Percentiles rank a stretch among this genome's conserved stretches.
phyloP scores from a whole-genome alignment of 768 basidiomycete genomes.

The Phanerochaete carnosa region DNA sequence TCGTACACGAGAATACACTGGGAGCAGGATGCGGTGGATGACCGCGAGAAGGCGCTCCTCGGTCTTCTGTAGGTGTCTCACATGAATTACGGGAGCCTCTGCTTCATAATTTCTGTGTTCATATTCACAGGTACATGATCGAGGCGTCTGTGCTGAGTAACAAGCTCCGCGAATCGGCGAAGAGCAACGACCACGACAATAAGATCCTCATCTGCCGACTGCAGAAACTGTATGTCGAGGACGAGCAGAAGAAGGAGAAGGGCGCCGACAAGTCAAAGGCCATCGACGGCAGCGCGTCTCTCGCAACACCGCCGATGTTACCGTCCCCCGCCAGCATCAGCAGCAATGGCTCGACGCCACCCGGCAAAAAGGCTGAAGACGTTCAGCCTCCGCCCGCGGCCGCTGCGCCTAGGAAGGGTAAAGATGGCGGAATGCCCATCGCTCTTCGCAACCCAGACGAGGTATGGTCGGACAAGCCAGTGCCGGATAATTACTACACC shows the following conservation, averaged over 20 bases:
- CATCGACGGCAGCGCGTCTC: conserved; percentile 3
- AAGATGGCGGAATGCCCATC: too few species aligned
- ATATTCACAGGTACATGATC: conserved; percentile 63
- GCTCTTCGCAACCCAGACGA: background rate
- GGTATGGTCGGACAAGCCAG: background rate
- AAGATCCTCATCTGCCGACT: conserved; percentile 1
- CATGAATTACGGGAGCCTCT: conserved; percentile 17
- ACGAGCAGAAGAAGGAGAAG: conserved; percentile 1
- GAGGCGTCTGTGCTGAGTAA: conserved; percentile 68
- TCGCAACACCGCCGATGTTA: conserved; percentile 58
- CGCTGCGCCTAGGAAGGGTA: background rate
- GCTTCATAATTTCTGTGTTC: conserved; percentile 28
- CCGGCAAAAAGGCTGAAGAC: conserved; percentile 36
- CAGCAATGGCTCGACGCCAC: conserved; percentile 75
- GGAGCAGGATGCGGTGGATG: conserved; percentile 42
- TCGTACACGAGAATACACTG: conserved; percentile 72
- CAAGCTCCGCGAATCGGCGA: conserved; percentile 41
- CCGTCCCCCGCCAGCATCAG: conserved; percentile 74
- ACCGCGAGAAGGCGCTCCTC: conserved; percentile 57
- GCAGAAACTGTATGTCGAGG: background rate
- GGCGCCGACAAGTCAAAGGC: background rate
- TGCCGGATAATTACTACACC: background rate
- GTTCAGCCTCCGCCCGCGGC: conserved; percentile 4
- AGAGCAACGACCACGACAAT: conserved; percentile 21
- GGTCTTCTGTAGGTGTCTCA: conserved; percentile 70